Evolutionary conservation across 2,329 filamentous ascomycete species (phyloP), one percentile per base, ranked within the genome.

Genomic region (Ceratocystis harringtonii): DNA sequence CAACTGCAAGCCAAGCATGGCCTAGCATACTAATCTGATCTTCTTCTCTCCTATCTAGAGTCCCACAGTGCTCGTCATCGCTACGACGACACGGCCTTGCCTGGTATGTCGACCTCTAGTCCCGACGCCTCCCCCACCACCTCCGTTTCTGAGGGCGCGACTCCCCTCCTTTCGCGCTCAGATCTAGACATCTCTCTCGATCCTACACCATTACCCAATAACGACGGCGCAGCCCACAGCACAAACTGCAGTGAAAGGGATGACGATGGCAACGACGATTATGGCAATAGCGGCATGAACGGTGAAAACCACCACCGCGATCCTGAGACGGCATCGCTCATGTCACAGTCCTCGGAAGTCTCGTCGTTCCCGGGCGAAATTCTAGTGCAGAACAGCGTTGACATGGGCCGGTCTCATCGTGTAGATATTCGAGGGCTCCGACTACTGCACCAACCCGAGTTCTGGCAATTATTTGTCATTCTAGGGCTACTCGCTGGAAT

Each of bases 401-500:
- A 87, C 82, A 80, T 84, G 75, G 80, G 85, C 79, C 84, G 85
- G 79, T 87, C 85, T 79, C 87, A 87, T 76, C 85, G 86, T 80
- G 76, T 89, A 90, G 94, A 97, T 84, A 88, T 97, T 72, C 89
- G 92, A 73, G 94, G 94, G 69, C 78, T 90, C 72, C 81, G 82
- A 17, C 80, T 99, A 72, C 76, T 96, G 41, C 79, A 78, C 64
- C 84, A 82, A 68, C 71, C 85, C 61, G 88, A 95, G 69, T 99
- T 97, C 75, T 97, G 92, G 91, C 88, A 95, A 72, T 77, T 95
- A 32, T 97, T 95, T 74, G 75, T 82, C 66, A 85, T 96, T 70
- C 89, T 99, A 82, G 91, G 87, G 48, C 82, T 96, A n/a, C 79
- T 97, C 68, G 90, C 91, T 4, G 94, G 94, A 63, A 88, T 96